Conservation (phyloP, 1,284 basidiomycete species). For the Marasmius fiardii region DNA sequence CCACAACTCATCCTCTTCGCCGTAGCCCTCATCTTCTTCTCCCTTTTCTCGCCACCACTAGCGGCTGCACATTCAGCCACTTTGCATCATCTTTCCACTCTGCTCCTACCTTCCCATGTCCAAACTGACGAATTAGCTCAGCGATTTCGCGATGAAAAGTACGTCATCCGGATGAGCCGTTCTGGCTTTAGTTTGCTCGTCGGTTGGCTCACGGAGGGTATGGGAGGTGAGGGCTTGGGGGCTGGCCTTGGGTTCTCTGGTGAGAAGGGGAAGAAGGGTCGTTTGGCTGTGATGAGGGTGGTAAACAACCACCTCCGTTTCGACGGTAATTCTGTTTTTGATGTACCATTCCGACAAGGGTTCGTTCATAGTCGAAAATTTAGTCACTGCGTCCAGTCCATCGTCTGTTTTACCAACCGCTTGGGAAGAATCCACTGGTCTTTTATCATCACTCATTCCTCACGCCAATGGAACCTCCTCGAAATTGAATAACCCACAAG, state of each 20-base stretch:
- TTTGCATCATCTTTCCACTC: constrained; percentile 79
- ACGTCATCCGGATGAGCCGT: constrained; percentile 86
- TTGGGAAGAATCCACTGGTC: constrained; percentile 83
- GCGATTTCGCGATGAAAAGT: constrained; percentile 88
- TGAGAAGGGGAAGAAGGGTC: constrained; percentile 74
- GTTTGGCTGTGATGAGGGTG: constrained; percentile 87
- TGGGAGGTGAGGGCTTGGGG: constrained; percentile 83
- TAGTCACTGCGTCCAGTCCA: constrained; percentile 71
- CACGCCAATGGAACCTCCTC: constrained; percentile 44
- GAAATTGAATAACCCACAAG: constrained; percentile 50
- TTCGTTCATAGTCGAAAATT: constrained; percentile 23
- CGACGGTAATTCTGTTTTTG: constrained; percentile 59
- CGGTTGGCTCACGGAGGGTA: constrained; percentile 93
- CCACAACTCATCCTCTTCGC: constrained; percentile 1
- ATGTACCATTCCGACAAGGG: constrained; percentile 11
- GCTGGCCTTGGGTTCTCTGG: constrained; percentile 81
- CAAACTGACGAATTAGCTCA: constrained; percentile 82
- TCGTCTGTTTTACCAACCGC: constrained; percentile 56
- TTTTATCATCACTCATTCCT: constrained; percentile 75
- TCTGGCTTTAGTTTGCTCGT: constrained; percentile 91
- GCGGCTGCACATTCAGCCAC: constrained; percentile 68
- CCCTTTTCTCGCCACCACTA: constrained; percentile 69
- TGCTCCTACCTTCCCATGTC: constrained; percentile 84
- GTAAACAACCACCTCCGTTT: constrained; percentile 93
- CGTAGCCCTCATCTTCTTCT: constrained; percentile 74